Evolutionary conservation across 1,139 yeast species (phyloP), one percentile per base, ranked within the genome.

Genomic region (Scheffersomyces parashehatae): DNA sequence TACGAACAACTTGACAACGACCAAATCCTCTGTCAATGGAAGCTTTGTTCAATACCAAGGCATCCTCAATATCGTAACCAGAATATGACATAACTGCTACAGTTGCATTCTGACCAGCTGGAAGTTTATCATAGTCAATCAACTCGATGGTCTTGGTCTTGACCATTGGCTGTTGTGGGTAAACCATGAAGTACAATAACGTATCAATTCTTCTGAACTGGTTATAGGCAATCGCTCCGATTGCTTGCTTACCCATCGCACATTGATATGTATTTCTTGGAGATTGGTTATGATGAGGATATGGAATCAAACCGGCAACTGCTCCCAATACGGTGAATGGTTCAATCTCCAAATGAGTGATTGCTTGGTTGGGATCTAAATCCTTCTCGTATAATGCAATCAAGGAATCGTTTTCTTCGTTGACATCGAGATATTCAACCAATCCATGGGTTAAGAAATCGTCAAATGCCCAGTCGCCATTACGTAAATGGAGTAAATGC

Each of bases 171-270:
- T 91, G 97, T 67, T 93, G 98, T 7, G 99, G 99, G 62, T 95
- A 93, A 13, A 91, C 97, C 97, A 93, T 88, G 55, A 93, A 76
- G 63, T 93, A 93, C 52, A 95, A 73, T 57, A 93, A 71, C 0
- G 99, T 95, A 62, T 93, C 99, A 55, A 93, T 93, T 67, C 99
- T 83, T 62, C 90, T 81, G 70, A 93, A 88, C 68, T 93, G 99
- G 66, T 93, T 93, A 66, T 93, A 93, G 26, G 96, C 97, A 68
- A 95, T 95, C 7, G 98, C 98, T 53, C 99, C 99, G 67, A 93
- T 93, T 16, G 99, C 99, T 72, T 93, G 99, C 73, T 93, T 93
- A 82, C 99, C 99, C 99, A 93, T 93, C 64, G 99, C 99, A 80
- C 97, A 93, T 73, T 93, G 99, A 72, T 93, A 93, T 0, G 99